Conservation (phyloP, 768 basidiomycete genomes). For the Lentinula edodes region DNA sequence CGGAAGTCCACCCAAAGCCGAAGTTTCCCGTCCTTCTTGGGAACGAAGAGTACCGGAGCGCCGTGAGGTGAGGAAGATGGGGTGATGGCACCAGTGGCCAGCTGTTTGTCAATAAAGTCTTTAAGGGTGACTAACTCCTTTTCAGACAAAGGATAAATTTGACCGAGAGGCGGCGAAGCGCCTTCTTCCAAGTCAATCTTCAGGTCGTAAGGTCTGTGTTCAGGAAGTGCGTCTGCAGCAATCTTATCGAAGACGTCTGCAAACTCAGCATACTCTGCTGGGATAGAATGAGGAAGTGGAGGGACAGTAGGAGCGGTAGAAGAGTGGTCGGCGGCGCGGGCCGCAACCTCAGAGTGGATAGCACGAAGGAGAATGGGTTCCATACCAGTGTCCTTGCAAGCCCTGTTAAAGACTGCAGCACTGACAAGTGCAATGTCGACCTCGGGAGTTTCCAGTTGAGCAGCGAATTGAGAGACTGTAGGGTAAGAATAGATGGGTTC, state of each 20-base stretch:
- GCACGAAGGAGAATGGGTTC: too few species aligned
- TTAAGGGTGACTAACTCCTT: slow-evolving; percentile 25
- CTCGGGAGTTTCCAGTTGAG: too few species aligned
- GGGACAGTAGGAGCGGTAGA: too few species aligned
- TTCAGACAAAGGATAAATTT: slow-evolving; percentile 11
- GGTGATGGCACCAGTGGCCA: slow-evolving; percentile 30
- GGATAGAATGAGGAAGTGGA: neutral
- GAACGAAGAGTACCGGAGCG: slow-evolving; percentile 25
- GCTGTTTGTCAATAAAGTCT: slow-evolving; percentile 30
- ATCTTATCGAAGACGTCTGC: neutral
- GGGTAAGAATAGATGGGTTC: too few species aligned
- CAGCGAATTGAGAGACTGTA: too few species aligned
- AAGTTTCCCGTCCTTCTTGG: slow-evolving; percentile 14
- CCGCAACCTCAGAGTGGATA: too few species aligned
- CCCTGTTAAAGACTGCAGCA: too few species aligned
- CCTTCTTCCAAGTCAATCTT: neutral
- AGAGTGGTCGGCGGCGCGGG: too few species aligned
- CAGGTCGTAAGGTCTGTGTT: neutral
- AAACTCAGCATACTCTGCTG: neutral
- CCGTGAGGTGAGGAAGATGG: slow-evolving; percentile 23
- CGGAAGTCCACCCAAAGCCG: slow-evolving; percentile 18
- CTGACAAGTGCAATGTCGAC: too few species aligned
- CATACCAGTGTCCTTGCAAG: too few species aligned
- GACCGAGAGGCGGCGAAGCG: neutral
- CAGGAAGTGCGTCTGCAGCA: neutral